Conservation (phyloP, 768 basidiomycete genomes). For the Russula dissimulans region DNA sequence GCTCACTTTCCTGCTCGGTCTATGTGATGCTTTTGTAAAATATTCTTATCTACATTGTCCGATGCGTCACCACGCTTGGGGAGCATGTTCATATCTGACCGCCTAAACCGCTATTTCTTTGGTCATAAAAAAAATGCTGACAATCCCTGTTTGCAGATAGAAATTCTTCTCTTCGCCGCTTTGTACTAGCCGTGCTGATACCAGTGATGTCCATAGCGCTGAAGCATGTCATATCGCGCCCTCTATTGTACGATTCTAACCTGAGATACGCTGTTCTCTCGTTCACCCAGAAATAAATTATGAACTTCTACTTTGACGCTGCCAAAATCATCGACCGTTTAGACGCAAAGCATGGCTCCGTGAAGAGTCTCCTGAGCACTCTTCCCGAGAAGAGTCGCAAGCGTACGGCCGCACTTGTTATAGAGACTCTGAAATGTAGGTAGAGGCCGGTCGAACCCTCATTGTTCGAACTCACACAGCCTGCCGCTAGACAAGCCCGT, state of each 20-base stretch:
- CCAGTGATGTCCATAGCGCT: conserved; percentile 1
- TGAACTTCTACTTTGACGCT: conserved; percentile 97
- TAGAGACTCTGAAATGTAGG: conserved; percentile 91
- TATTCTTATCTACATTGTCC: conserved; percentile 89
- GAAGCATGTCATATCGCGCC: conserved; percentile 9
- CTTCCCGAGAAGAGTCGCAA: conserved; percentile 68
- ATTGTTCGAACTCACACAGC: not conserved
- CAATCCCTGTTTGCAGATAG: not conserved
- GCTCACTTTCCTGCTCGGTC: not conserved
- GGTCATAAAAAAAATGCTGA: not conserved
- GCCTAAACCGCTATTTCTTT: not conserved
- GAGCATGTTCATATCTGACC: conserved; percentile 28
- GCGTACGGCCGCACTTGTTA: conserved; percentile 76
- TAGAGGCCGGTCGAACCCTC: not conserved
- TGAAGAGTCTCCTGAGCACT: conserved; percentile 72
- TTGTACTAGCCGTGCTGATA: conserved; percentile 2
- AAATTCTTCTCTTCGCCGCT: not conserved
- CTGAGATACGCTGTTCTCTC: conserved; percentile 6
- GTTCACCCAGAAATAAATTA: conserved; percentile 27
- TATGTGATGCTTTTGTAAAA: conserved; percentile 42
- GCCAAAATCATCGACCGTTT: conserved; percentile 75
- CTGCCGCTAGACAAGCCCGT: conserved; percentile 58
- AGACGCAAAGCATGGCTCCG: conserved; percentile 84
- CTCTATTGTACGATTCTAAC: not conserved
- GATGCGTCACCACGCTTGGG: conserved; percentile 45